Percentiles rank a stretch among this genome's conserved stretches.
These are phyloP conservation scores for Oenanthe javanica DNA, from an alignment of 140 eudicot genomes.

Conservation along the genomic window DNA sequence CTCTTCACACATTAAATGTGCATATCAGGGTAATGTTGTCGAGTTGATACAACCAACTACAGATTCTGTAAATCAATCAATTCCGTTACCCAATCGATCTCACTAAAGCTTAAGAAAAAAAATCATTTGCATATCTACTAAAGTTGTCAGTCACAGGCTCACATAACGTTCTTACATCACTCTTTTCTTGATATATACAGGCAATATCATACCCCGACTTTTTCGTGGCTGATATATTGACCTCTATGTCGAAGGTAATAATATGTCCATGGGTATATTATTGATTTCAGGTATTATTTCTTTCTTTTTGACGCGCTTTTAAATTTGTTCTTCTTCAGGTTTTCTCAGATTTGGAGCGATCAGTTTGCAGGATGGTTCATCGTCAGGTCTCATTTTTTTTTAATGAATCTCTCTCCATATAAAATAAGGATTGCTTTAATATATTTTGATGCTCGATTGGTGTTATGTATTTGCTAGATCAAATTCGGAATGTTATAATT, in stretches of 20 bases:
- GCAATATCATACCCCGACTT: conserved; percentile 91
- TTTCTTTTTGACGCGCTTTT: neutral
- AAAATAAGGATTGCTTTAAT: neutral
- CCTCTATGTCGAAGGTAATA: conserved; percentile 87
- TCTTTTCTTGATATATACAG: conserved; percentile 37
- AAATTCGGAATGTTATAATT: neutral
- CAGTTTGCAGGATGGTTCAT: conserved; percentile 95
- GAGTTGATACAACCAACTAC: neutral
- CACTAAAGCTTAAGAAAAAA: neutral
- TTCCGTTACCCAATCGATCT: neutral
- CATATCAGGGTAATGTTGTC: neutral
- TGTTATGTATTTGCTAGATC: neutral
- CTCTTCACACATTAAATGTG: neutral
- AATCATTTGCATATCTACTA: neutral
- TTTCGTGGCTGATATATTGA: conserved; percentile 87
- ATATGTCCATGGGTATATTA: neutral
- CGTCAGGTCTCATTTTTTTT: conserved; percentile 54
- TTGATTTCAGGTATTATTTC: neutral
- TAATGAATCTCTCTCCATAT: conserved; percentile 1
- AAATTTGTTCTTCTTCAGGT: conserved; percentile 43
- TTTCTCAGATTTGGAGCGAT: conserved; percentile 92
- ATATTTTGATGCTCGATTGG: neutral
- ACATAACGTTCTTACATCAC: neutral
- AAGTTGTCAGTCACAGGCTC: neutral
- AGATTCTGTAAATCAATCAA: neutral